A percentile compares a stretch with the other conserved stretches of the same genome.
Conservation (phyloP, 2,329 filamentous ascomycete genomes). For the Cordyceps javanica region DNA sequence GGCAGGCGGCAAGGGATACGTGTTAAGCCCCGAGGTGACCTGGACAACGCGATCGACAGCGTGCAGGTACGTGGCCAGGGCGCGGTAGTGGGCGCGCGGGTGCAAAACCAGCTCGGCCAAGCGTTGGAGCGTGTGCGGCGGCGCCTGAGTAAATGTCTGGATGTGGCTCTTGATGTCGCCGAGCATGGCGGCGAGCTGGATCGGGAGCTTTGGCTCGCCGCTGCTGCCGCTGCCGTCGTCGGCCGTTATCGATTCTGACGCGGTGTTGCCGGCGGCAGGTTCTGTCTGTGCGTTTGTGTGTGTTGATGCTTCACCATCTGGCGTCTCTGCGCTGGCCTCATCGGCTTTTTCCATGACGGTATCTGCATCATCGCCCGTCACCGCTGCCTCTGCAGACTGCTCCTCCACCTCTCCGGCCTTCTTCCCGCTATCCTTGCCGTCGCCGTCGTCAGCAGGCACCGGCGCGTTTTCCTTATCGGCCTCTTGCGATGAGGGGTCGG, state of each 20-base stretch:
- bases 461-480: slow-evolving; percentile 65
- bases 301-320: background rate
- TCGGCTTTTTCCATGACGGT: slow-evolving; percentile 15
- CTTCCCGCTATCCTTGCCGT: background rate
- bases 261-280: background rate
- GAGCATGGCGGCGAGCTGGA: slow-evolving; percentile 57
- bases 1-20: slow-evolving; percentile 74
- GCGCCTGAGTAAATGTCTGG: slow-evolving; percentile 62
- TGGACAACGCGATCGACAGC: slow-evolving; percentile 86
- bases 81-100: slow-evolving; percentile 74
- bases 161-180: slow-evolving; percentile 56
- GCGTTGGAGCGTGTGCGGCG: slow-evolving; percentile 89
- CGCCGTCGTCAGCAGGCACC: slow-evolving; percentile 28
- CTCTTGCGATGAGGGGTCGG: slow-evolving; percentile 44
- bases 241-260: background rate
- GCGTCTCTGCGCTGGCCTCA: background rate
- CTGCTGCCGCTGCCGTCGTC: slow-evolving; percentile 32
- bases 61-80: slow-evolving; percentile 77
- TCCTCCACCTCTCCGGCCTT: background rate
- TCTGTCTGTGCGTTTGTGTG: background rate
- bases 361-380: slow-evolving; percentile 10
- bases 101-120: slow-evolving; percentile 77
- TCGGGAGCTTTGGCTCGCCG: slow-evolving; percentile 43
- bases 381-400: background rate
- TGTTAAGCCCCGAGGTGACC: slow-evolving; percentile 74